Evolutionary conservation across 106 monocot species (phyloP), one percentile per base, ranked within the genome.

Genomic region (Agapanthus africanus): DNA sequence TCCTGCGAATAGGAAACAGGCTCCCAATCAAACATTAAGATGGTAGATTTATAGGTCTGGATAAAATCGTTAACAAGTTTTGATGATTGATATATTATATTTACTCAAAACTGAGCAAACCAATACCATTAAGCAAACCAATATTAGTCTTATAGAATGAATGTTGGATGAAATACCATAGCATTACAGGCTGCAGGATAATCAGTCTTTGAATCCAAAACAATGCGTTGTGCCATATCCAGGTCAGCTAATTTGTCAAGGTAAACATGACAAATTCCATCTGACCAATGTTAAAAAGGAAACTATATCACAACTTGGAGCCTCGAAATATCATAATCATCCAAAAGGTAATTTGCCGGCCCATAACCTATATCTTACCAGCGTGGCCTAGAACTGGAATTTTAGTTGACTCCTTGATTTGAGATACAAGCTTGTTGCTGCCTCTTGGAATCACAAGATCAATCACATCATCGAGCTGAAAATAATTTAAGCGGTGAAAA

Each of bases 131-230:
- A 7, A 61, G 61, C 18, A 61, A 36, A 8, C 32, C 61, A 61
- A 35, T 61, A 40, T 5, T 26, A 5, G n/a, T n/a, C n/a, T n/a
- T 15, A 23, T 11, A 36, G 6, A 54, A 26, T 41, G 25, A 65
- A 16, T 11, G 7, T 1, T n/a, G n/a, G 30, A 67, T 44, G 27
- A 79, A 65, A 16, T 80, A 97, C 95, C 92, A 92, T 92, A 26
- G 97, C 97, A 83, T 99, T 99, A 71, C 97, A 92, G 49, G 89
- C 97, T 74, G 97, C 97, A 72, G 97, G 92, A 80, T 99, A 99
- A 82, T 99, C 97, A 67, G 68, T 74, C 73, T 99, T 99, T 65
- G 97, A 83, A 81, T 99, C 97, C 72, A 92, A 70, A 54, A 95
- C 81, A 52, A 95, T 84, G 19, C 34, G 69, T 40, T 84, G 91